A percentile compares a stretch with the other conserved stretches of the same genome.
phyloP scores from a whole-genome alignment of 2,329 filamentous ascomycete species.

The Alternaria viburni region DNA sequence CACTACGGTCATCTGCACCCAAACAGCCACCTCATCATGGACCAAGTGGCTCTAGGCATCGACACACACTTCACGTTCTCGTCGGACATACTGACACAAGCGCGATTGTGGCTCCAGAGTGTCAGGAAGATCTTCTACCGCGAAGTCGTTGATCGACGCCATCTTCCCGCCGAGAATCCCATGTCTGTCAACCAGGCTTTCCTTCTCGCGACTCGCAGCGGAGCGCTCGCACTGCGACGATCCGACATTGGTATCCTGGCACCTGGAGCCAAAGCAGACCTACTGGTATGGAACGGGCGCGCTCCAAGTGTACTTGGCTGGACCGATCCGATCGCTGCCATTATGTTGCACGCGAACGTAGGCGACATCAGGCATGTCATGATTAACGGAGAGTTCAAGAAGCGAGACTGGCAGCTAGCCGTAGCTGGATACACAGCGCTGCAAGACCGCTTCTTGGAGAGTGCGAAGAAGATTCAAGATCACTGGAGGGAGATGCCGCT shows the following conservation, averaged over 20 bases:
- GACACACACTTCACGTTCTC: conserved; percentile 63
- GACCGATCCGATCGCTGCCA: conserved; percentile 62
- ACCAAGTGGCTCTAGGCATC: conserved; percentile 61
- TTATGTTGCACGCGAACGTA: conserved; percentile 62
- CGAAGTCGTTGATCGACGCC: conserved; percentile 49
- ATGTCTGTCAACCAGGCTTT: conserved; percentile 64
- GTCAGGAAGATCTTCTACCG: conserved; percentile 51
- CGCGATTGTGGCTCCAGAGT: conserved; percentile 61
- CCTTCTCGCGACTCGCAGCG: conserved; percentile 60
- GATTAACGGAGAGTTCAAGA: conserved; percentile 58
- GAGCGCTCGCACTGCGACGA: conserved; percentile 59
- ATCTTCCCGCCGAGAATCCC: conserved; percentile 56
- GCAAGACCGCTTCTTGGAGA: conserved; percentile 24
- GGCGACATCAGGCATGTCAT: conserved; percentile 61
- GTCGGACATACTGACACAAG: conserved; percentile 54
- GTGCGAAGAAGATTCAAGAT: conserved; percentile 29
- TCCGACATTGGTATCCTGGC: conserved; percentile 59
- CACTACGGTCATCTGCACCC: conserved; percentile 63
- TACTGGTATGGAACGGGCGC: conserved; percentile 60
- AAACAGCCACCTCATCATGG: conserved; percentile 52
- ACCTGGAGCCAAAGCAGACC: conserved; percentile 60
- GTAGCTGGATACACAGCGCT: conserved; percentile 23
- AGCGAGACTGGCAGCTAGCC: conserved; percentile 52
- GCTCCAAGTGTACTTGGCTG: conserved; percentile 61
- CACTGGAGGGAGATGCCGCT: conserved; percentile 16